Evolutionary conservation across 768 basidiomycete species (phyloP).

Genomic region (Paxillus ammoniavirescens): DNA sequence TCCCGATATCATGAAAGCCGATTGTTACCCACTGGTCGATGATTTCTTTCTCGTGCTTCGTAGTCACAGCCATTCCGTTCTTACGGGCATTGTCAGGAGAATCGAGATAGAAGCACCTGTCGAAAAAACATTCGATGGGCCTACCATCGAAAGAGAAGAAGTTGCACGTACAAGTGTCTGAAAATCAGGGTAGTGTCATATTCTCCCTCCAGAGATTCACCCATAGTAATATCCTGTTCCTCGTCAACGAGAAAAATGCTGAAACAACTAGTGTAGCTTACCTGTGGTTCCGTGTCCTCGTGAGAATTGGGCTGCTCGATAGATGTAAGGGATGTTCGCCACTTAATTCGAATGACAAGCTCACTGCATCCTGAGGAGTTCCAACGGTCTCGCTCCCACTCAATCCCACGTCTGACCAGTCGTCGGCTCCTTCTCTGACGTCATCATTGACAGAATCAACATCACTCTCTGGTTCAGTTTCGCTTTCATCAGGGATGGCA

Average conservation of each 20-base stretch:
- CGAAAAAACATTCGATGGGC: not conserved
- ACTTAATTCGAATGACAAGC: not conserved
- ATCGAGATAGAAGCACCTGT: conserved; percentile 88
- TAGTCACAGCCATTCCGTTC: conserved; percentile 59
- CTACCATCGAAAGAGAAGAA: not conserved
- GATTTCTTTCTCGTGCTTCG: conserved; percentile 53
- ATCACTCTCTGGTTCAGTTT: conserved; percentile 60
- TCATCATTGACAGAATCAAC: conserved; percentile 70
- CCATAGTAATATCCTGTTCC: conserved; percentile 56
- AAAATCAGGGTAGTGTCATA: conserved; percentile 83
- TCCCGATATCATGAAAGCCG: not conserved
- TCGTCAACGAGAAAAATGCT: not conserved
- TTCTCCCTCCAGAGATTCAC: conserved; percentile 68
- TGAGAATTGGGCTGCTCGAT: conserved; percentile 10
- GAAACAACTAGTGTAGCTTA: not conserved
- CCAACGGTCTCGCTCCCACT: conserved; percentile 24
- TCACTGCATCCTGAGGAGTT: conserved; percentile 13
- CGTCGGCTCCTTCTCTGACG: conserved; percentile 37
- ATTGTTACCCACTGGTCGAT: conserved; percentile 46
- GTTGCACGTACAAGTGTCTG: conserved; percentile 64
- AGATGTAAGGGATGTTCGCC: not conserved
- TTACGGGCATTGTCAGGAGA: conserved; percentile 67
- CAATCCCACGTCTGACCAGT: conserved; percentile 35
- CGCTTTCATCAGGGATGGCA: conserved; percentile 27
- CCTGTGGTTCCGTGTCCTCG: conserved; percentile 4